Evolutionary conservation across 2,329 filamentous ascomycete genomes (phyloP), one percentile per base, ranked within the genome.

Genomic region (Fusarium sp.): DNA sequence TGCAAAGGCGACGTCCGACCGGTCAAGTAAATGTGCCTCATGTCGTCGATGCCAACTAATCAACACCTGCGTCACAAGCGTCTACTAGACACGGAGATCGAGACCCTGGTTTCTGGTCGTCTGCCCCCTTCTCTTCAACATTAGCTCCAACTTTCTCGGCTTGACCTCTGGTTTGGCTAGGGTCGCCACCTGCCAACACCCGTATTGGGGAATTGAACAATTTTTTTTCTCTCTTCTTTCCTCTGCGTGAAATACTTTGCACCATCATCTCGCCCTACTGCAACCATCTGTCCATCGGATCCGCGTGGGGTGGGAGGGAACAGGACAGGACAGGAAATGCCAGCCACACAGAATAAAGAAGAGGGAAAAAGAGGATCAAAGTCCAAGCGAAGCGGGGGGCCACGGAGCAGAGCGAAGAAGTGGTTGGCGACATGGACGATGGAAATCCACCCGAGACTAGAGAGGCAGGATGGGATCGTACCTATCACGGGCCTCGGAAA

Each of bases 41-140:
- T 56, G 66, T 50, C 31, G 62, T 57, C 27, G 51, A 60, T 31
- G 25, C 40, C 62, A 34, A 34, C 50, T 38, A 58, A 59, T 40
- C 46, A 64, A 64, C 64, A 65, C 46, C 58, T 70, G 68, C 67
- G 55, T 70, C 64, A 70, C 64, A 70, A 70, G 64, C 54, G 57
- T 46, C 27, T 23, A 18, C 33, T 36, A 40, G 54, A 62, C 20
- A 33, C n/a, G 64, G 34, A 38, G 67, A 70, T 62, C 57, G 50
- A 65, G 67, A 70, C 68, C 61, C 58, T 63, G 64, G 40, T 44
- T 49, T 18, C 27, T 38, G 34, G 44, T n/a, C 33, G 27, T 38
- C 51, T 49, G 58, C 44, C 44, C 44, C 50, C 38, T 38, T 38
- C 29, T 25, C 40, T 38, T 42, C 58, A 20, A 27, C 34, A 20